Evolutionary conservation across 129 eudicot genomes (phyloP).

Genomic region (Logfia minima): DNA sequence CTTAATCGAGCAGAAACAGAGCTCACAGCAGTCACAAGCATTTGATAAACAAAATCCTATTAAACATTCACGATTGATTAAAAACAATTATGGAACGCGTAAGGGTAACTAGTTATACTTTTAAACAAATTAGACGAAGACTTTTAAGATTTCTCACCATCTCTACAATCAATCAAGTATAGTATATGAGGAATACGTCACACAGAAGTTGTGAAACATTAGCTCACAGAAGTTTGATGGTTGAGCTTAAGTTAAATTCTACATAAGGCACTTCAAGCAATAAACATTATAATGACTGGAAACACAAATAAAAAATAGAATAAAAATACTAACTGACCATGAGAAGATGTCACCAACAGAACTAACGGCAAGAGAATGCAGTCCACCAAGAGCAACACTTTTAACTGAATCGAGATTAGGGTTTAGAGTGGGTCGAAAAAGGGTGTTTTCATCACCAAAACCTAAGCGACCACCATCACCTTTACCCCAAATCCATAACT

Average conservation of each 20-base stretch:
- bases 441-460: constrained; percentile 65
- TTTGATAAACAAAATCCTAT: background rate
- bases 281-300: too few relatives aligned
- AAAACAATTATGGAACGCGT: background rate
- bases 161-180: background rate
- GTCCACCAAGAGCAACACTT: constrained; percentile 84
- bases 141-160: background rate
- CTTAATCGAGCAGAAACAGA: background rate
- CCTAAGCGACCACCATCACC: constrained; percentile 98
- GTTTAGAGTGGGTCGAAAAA: constrained; percentile 65
- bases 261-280: too few relatives aligned
- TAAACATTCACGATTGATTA: too few relatives aligned
- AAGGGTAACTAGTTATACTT: background rate
- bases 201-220: too few relatives aligned
- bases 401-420: constrained; percentile 36
- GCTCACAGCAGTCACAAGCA: background rate
- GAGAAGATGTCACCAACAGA: constrained; percentile 66
- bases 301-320: background rate
- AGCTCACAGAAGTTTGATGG: too few relatives aligned
- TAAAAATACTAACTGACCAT: constrained; percentile 63
- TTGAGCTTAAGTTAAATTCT: too few relatives aligned
- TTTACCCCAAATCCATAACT: constrained; percentile 95
- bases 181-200: too few relatives aligned
- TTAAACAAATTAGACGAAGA: too few relatives aligned
- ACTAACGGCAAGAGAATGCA: constrained; percentile 73